Evolutionary conservation across 139 green algal species (phyloP), one percentile per base, ranked within the genome.

Genomic region (Coelastrella sp.): DNA sequence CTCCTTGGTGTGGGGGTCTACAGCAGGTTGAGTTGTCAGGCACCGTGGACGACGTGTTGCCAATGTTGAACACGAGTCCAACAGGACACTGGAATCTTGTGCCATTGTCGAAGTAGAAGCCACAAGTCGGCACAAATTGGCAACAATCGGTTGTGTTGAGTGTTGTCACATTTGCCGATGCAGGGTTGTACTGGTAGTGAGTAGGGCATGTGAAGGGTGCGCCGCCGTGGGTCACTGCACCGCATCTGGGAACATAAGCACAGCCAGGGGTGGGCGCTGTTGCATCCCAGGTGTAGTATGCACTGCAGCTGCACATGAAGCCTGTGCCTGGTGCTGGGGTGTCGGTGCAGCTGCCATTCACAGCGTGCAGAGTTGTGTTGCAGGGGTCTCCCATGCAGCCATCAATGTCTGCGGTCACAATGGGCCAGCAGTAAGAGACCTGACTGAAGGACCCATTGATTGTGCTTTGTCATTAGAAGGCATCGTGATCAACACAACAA

Each of bases 51-150:
- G 56, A 8, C 8, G 56, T 49, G 17, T 66, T 68, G 15, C 19
- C 59, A 12, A 6, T 12, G 56, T 84, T 61, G 19, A 70, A 61
- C 7, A 84, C 56, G 14, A 25, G 11, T 6, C 78, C 78, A 35
- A n/a, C 7, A 5, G 78, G 56, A 49, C 78, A 84, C 8, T 60
- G 78, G 78, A 65, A 84, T 15, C 78, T 68, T 7, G 78, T 61
- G 15, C 78, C 78, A 35, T 60, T 35, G 49, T 84, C 9, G 4
- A 0, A 15, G 56, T 68, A 84, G 19, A 49, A 25, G 7, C 49
- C 78, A n/a, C 78, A 84, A 17, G 78, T 84, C 11, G 78, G 56
- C 8, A 84, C 78, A 66, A 84, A 84, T 4, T n/a, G 78, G 56
- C 78, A 84, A 19, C 78, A 84, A 0, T 17, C 70, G 19, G 78